Evolutionary conservation across 148 eudicot genomes (phyloP).

Genomic region (Agrostemma githago): DNA sequence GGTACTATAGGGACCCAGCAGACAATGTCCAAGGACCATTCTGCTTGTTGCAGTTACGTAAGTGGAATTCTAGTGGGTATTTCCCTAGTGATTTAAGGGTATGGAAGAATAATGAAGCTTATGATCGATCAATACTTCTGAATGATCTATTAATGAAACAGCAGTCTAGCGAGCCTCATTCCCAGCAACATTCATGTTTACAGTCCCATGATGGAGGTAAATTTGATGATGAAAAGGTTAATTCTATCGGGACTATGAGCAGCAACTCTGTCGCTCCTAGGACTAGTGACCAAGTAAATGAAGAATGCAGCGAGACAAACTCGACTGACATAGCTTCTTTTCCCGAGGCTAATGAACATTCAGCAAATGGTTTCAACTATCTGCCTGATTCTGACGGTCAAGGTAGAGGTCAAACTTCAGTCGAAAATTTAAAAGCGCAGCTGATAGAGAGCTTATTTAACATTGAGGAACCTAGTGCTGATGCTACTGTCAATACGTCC

Average conservation of each 20-base stretch:
- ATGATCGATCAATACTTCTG: constrained; percentile 58
- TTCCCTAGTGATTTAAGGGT: constrained; percentile 78
- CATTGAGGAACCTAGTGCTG: constrained; percentile 32
- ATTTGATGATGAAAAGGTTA: constrained; percentile 27
- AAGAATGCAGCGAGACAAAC: constrained; percentile 30
- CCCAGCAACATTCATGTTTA: constrained; percentile 16
- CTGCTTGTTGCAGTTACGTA: constrained; percentile 62
- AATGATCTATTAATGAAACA: constrained; percentile 53
- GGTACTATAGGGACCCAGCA: constrained; percentile 85
- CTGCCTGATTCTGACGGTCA: constrained; percentile 31
- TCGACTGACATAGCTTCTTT: constrained; percentile 22
- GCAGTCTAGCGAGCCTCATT: constrained; percentile 27
- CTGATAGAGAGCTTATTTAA: constrained; percentile 35
- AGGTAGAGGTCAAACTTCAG: constrained; percentile 36
- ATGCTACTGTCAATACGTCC: constrained; percentile 30
- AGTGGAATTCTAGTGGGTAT: constrained; percentile 68
- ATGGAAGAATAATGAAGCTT: constrained; percentile 55
- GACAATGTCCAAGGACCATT: constrained; percentile 91
- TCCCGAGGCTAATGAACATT: constrained; percentile 29
- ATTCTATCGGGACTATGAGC: constrained; percentile 25
- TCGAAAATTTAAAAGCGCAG: constrained; percentile 30
- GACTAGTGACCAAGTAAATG: constrained; percentile 30
- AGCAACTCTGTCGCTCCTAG: constrained; percentile 25
- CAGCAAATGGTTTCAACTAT: constrained; percentile 26
- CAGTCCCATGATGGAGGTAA: constrained; percentile 34